Base-by-base conservation (phyloP, 164 flowering plant genomes). In the Saururus chinensis region DNA sequence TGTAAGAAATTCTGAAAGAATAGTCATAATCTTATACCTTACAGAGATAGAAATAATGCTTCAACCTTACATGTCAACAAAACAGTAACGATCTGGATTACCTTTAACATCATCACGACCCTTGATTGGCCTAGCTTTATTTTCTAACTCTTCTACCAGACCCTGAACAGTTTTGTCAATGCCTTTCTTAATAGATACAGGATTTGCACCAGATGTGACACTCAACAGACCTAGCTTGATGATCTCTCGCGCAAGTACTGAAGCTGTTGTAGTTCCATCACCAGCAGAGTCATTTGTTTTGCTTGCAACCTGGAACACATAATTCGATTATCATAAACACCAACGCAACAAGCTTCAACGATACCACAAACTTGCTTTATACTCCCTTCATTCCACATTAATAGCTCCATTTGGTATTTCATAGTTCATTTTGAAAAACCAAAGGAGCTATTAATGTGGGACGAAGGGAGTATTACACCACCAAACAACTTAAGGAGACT, bases 281-380 rank as follows among this genome's bases (percentile, higher is more conserved):
- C 99, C 99, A 74, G 99, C 99, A 53, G 96, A 84, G 73, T 95
- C 99, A 76, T 95, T 95, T 8, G 99, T 91, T 70, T 91, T 91
- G 66, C 96, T 88, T 3, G 99, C 99, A 72, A 91, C 99, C 96
- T 95, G 53, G 61, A 74, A 45, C 59, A 52, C 64, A 63, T 26
- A 67, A 56, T 4, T 12, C 19, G 25, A 12, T 14, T 35, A 24
- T 55, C 25, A 22, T 22, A 37, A 19, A 30, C 22, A n/a, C 37
- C 37, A 30, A 30, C 0, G 49, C 7, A 45, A 17, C 49, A 12
- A 17, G 1, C 14, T 17, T 12, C 14, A 45, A 17, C 7, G 49
- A 30, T 6, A 41, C 12, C 6, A 53, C 23, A 53, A n/a, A n/a
- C n/a, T n/a, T n/a, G n/a, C n/a, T 41, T 41, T 8, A 13, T 13